phyloP scores from a whole-genome alignment of 1,284 basidiomycete genomes.

The Cryptococcus wingfieldii region DNA sequence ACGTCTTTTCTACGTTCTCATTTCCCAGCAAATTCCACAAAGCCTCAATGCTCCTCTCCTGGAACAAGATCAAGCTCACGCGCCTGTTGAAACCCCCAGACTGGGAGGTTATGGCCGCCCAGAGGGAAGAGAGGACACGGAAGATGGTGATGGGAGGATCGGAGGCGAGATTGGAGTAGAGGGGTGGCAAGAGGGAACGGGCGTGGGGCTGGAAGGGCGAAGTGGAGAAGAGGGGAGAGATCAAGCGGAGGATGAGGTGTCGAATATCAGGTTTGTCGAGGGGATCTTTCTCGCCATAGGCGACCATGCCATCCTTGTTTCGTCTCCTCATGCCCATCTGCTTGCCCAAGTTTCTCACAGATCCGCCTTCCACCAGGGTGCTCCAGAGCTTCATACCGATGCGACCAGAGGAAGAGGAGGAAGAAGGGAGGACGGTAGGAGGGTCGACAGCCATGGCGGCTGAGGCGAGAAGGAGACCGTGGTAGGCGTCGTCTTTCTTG shows the following conservation, averaged over 20 bases:
- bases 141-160: conserved; percentile 47
- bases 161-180: conserved; percentile 38
- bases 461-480: conserved; percentile 36
- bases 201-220: conserved; percentile 35
- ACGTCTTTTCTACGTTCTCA: conserved; percentile 60
- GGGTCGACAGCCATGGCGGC: conserved; percentile 41
- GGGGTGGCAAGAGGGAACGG: conserved; percentile 33
- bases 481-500: conserved; percentile 40
- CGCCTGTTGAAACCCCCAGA: conserved; percentile 34
- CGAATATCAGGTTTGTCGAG: conserved; percentile 46
- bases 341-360: conserved; percentile 42
- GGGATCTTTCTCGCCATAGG: conserved; percentile 38
- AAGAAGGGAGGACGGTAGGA: neutral
- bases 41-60: conserved; percentile 59
- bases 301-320: conserved; percentile 39
- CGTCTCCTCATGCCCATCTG: conserved; percentile 45
- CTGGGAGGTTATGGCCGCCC: conserved; percentile 31
- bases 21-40: conserved; percentile 73
- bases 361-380: conserved; percentile 38
- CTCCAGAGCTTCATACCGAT: conserved; percentile 38
- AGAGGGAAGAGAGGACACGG: conserved; percentile 42
- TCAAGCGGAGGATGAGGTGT: conserved; percentile 40
- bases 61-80: conserved; percentile 40
- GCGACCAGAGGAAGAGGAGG: conserved; percentile 19
- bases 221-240: conserved; percentile 41